Evolutionary conservation across 257 asterid species (phyloP), one percentile per base, ranked within the genome.

Genomic region (Solanum virginianum): DNA sequence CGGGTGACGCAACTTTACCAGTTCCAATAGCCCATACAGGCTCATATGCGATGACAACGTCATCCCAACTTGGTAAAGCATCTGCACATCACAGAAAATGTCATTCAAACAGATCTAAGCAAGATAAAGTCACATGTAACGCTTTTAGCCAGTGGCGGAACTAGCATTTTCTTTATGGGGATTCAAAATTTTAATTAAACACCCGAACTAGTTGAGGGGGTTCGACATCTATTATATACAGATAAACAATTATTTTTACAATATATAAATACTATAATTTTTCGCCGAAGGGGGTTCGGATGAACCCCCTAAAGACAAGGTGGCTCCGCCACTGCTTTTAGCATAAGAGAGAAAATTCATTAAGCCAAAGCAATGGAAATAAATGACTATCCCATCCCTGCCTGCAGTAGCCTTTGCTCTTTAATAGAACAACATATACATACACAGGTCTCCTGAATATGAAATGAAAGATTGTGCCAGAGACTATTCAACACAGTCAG

Each of bases 11-110:
- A 87, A 95, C 99, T 91, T 97, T 97, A 86, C 99, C 99, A 43
- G 99, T 95, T 89, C 99, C 99, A 84, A 95, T 97, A n/a, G 99
- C 99, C 99, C 99, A 97, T 39, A 95, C 99, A 26, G 99, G 99
- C 89, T 97, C 99, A 82, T 95, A 95, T 49, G 99, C 99, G 85
- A 97, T 86, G 47, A 97, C 99, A 56, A 97, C 86, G 63, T 95
- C 89, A 82, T 95, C 98, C 99, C 99, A 95, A 87, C 95, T 94
- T 15, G 97, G 91, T 49, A 95, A 95, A 75, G 98, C 96, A 90
- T 95, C 98, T 97, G 92, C 85, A 89, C 63, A 86, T 69, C 82
- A 51, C 11, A 3, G 63, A 80, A 45, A 68, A 20, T 63, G 51
- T 54, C 63, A 69, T 14, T 82, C 51, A 69, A 29, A 39, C 47